A percentile compares a stretch with the other conserved stretches of the same genome.
These are phyloP conservation scores for Metschnikowia amazonensis DNA, from an alignment of 805 yeast species.

Conservation along the genomic window DNA sequence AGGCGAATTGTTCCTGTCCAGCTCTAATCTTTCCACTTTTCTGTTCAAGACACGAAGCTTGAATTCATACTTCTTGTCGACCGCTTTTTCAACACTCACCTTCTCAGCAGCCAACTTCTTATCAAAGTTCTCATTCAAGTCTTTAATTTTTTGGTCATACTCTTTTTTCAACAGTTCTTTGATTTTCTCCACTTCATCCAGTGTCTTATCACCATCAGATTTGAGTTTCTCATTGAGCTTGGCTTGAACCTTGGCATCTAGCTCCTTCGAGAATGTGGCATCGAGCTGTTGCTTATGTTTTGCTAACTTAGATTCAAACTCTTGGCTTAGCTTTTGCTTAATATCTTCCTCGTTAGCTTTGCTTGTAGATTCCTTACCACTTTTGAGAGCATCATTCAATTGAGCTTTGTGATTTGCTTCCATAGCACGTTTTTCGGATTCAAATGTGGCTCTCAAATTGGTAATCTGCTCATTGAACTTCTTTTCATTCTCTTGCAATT, in stretches of 20 bases:
- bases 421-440: constrained; percentile 23
- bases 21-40: constrained; percentile 50
- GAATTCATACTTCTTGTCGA: constrained; percentile 57
- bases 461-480: constrained; percentile 12
- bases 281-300: constrained; percentile 18
- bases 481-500: constrained; percentile 9
- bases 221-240: constrained; percentile 20
- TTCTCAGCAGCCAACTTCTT: constrained; percentile 18
- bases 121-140: constrained; percentile 23
- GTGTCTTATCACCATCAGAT: background rate
- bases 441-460: constrained; percentile 28
- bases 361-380: background rate
- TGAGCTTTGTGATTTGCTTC: constrained; percentile 17
- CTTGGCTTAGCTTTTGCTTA: constrained; percentile 26
- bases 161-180: constrained; percentile 17
- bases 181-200: background rate
- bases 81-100: constrained; percentile 45
- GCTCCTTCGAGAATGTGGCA: constrained; percentile 37
- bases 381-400: constrained; percentile 19
- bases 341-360: constrained; percentile 9
- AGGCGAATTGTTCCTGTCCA: constrained; percentile 4
- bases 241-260: constrained; percentile 11
- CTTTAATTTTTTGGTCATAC: constrained; percentile 20
- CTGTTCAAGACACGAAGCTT: constrained; percentile 52
- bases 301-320: constrained; percentile 20